phyloP scores from a whole-genome alignment of 805 yeast genomes.

The Saccharomycopsis sp. region DNA sequence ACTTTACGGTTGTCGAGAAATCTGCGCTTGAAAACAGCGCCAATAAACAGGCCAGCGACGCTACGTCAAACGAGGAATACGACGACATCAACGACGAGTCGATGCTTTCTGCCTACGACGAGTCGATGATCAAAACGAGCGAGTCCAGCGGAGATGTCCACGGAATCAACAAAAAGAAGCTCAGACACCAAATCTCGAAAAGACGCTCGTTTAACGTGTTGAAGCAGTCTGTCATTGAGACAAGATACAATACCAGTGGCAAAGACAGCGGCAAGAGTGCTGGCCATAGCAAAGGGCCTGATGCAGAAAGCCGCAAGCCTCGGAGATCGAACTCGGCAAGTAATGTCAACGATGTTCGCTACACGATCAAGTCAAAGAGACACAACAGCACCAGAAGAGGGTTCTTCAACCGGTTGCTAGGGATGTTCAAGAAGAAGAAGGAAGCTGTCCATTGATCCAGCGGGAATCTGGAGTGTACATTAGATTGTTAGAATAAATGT shows the following conservation, averaged over 20 bases:
- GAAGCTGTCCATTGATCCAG: not conserved
- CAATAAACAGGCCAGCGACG: not conserved
- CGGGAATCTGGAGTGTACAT: not conserved
- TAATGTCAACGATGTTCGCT: constrained; percentile 1
- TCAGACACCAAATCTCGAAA: constrained; percentile 8
- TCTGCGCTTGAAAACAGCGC: not conserved
- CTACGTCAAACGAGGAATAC: not conserved
- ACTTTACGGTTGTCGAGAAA: constrained; percentile 9
- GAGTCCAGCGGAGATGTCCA: not conserved
- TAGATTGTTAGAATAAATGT: not conserved
- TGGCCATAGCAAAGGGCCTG: not conserved
- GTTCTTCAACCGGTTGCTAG: not conserved
- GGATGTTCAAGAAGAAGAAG: not conserved
- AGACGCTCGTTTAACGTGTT: constrained; percentile 20
- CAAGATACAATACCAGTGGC: constrained; percentile 1
- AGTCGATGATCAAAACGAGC: not conserved
- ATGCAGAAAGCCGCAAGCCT: not conserved
- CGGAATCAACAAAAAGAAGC: not conserved
- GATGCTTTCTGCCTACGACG: not conserved
- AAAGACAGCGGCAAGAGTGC: not conserved
- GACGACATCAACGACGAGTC: not conserved
- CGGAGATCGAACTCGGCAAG: not conserved
- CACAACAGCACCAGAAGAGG: not conserved
- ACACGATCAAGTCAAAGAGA: constrained; percentile 1
- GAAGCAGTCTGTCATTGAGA: constrained; percentile 17